Conservation (phyloP, 371 early-diverging fungal species). For the Mortierella sp. region DNA sequence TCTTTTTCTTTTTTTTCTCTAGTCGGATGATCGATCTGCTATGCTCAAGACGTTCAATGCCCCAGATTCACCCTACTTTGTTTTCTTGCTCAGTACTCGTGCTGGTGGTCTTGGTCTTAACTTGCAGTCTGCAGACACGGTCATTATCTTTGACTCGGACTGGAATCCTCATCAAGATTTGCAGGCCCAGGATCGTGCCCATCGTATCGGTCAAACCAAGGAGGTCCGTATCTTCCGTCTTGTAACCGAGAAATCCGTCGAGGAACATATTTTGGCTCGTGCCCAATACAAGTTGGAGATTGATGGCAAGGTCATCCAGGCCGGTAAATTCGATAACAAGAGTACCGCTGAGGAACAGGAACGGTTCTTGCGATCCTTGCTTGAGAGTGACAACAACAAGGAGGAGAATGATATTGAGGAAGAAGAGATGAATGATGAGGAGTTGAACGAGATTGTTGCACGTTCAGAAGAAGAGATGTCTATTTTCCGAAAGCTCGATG, state of each 20-base stretch:
- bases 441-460: conserved; percentile 87
- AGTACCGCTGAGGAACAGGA: conserved; percentile 95
- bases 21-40: conserved; percentile 86
- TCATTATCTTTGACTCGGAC: conserved; percentile 99
- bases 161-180: conserved; percentile 99
- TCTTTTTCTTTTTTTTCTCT: conserved; percentile 2
- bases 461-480: conserved; percentile 80
- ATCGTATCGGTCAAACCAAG: conserved; percentile 99
- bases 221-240: conserved; percentile 99
- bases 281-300: conserved; percentile 98
- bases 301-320: conserved; percentile 99
- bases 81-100: conserved; percentile 98
- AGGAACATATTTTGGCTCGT: conserved; percentile 95
- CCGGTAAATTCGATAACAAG: conserved; percentile 98
- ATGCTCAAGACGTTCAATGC: conserved; percentile 89
- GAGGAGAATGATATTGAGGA: conserved; percentile 80
- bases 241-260: conserved; percentile 95
- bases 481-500: conserved; percentile 79
- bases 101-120: conserved; percentile 99
- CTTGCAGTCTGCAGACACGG: conserved; percentile 99
- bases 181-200: conserved; percentile 99
- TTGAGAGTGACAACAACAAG: conserved; percentile 77
- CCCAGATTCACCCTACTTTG: conserved; percentile 84
- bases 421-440: conserved; percentile 84
- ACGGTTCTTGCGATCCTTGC: conserved; percentile 83